Percentiles rank a stretch among this genome's conserved stretches.
These are phyloP conservation scores for Ophiostoma piceae DNA, from an alignment of 2,329 filamentous ascomycete species.

Conservation along the genomic window DNA sequence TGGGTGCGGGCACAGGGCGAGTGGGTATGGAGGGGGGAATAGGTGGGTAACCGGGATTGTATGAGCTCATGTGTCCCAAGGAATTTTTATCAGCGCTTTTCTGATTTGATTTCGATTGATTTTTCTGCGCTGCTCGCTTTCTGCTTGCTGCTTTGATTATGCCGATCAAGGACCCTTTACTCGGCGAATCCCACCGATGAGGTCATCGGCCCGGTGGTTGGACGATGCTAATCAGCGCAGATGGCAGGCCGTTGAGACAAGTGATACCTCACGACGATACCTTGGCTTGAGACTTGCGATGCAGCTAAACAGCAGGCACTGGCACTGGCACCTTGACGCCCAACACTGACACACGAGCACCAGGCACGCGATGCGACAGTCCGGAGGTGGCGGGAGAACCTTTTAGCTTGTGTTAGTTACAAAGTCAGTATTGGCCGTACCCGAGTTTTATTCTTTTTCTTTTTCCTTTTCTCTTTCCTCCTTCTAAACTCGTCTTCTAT, in stretches of 20 bases:
- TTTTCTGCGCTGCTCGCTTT: neutral
- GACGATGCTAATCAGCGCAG: neutral
- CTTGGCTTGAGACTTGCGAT: neutral
- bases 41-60: neutral
- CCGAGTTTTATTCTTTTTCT: neutral
- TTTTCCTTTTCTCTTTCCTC: no score
- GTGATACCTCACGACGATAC: neutral
- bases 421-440: neutral
- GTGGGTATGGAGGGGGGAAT: neutral
- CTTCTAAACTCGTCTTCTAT: neutral
- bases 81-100: neutral
- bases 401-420: conserved; percentile 11
- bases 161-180: conserved; percentile 7
- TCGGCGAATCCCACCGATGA: conserved; percentile 1
- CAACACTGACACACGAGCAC: conserved; percentile 1
- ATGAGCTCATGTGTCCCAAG: conserved; percentile 12
- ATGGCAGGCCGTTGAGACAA: neutral
- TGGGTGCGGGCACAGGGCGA: neutral
- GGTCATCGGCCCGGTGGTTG: conserved; percentile 9
- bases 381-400: conserved; percentile 3
- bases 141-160: neutral
- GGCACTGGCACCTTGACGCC: no score
- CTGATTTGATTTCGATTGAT: no score
- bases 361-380: conserved; percentile 12
- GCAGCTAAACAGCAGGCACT: no score